A percentile compares a stretch with the other conserved stretches of the same genome.
These are phyloP conservation scores for Euphorbia lathyris DNA, from an alignment of 345 rosid genomes.

Conservation along the genomic window DNA sequence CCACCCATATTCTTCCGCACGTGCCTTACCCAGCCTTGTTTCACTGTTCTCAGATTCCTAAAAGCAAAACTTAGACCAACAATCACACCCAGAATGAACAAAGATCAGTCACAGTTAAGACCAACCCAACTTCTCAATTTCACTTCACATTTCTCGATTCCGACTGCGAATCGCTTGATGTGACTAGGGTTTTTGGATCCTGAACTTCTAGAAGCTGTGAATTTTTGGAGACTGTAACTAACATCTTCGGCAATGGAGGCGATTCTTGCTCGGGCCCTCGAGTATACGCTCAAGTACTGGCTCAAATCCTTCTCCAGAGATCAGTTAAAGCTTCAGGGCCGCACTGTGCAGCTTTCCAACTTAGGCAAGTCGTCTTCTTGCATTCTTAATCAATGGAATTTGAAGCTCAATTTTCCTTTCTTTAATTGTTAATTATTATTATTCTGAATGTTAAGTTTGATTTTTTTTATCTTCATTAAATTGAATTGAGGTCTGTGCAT, in stretches of 20 bases:
- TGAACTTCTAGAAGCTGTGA: no score
- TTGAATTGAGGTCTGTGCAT: background rate
- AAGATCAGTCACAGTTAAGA: background rate
- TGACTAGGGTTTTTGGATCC: background rate
- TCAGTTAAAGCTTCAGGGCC: slow-evolving; percentile 94
- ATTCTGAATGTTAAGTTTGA: background rate
- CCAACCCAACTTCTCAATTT: background rate
- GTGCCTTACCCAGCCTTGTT: background rate
- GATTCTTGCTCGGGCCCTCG: slow-evolving; percentile 86
- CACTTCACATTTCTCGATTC: background rate
- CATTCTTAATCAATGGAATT: background rate
- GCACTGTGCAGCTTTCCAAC: slow-evolving; percentile 85
- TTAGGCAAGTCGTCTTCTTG: slow-evolving; percentile 38
- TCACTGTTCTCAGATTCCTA: slow-evolving; percentile 19
- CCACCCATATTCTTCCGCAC: background rate
- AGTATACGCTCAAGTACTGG: slow-evolving; percentile 99
- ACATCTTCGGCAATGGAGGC: slow-evolving; percentile 63
- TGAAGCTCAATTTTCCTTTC: background rate
- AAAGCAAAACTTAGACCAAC: no score
- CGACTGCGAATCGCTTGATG: background rate
- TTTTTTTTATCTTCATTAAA: background rate
- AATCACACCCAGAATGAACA: background rate
- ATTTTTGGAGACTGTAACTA: background rate
- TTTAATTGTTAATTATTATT: background rate
- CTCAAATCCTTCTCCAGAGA: slow-evolving; percentile 97